Evolutionary conservation across 805 yeast genomes (phyloP), one percentile per base, ranked within the genome.

Genomic region (Suhomyces pyralidae): DNA sequence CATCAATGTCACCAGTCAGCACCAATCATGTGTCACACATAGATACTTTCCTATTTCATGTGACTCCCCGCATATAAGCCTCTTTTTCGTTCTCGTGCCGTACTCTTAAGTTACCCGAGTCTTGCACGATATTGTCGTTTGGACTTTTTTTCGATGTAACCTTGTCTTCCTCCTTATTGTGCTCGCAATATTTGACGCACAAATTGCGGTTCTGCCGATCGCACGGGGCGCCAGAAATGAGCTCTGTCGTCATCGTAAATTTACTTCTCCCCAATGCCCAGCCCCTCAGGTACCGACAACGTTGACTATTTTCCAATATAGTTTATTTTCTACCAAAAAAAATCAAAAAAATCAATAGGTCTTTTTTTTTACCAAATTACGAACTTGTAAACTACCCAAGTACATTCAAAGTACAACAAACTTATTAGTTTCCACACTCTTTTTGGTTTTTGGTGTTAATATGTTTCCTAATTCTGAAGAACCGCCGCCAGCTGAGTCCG

Each of bases 281-380:
- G 46, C 46, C 48, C 25, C 49, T 46, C 49, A 46, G 49, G 49
- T 36, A 46, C 49, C 42, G 34, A 12, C 49, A 34, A 22, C 43
- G 36, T 46, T 45, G 24, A 30, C 26, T 10, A 19, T 26, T 26
- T 19, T 25, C 25, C 20, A 12, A 36, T 19, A 38, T 38, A 9
- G n/a, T 38, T 38, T 38, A 38, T 38, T 38, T 36, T 38, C 22
- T 19, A 38, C 22, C 7, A 19, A 22, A 17, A 17, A 38, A 17
- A 38, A 22, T 22, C 25, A 22, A 22, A 6, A 22, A 22, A 22
- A 3, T 5, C 4, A 22, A 22, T 4, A 22, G 25, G 25, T 22
- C 25, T 22, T 22, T 22, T 22, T 22, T 22, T 22, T 22, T 22
- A 22, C 3, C 25, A 22, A 22, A 22, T 7, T 22, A 22, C 25